These are phyloP conservation scores for Candida quercuum DNA, from an alignment of 805 yeast species.

Conservation along the genomic window DNA sequence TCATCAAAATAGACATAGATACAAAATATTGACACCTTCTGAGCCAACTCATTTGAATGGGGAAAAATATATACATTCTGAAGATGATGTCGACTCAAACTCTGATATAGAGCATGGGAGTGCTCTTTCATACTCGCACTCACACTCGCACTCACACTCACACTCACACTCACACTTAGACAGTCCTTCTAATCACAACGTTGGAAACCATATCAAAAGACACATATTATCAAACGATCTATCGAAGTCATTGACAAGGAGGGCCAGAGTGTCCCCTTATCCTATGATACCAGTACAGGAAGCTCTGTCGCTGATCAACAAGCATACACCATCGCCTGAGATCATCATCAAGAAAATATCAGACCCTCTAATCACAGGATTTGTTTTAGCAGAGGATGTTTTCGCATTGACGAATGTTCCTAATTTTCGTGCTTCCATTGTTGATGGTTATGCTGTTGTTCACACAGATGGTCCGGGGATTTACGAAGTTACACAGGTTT, in stretches of 20 bases:
- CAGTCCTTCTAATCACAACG: constrained; percentile 5
- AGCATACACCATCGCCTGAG: constrained; percentile 28
- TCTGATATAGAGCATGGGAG: too few relatives aligned
- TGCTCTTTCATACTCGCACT: constrained; percentile 4
- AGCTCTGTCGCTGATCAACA: constrained; percentile 31
- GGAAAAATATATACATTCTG: not conserved
- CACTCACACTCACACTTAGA: constrained; percentile 10
- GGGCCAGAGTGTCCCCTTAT: constrained; percentile 45
- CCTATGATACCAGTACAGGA: constrained; percentile 38
- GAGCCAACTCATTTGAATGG: not conserved
- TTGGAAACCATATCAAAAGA: constrained; percentile 25
- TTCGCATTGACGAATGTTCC: constrained; percentile 37
- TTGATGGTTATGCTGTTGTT: constrained; percentile 50
- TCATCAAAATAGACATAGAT: constrained; percentile 26
- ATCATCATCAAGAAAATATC: constrained; percentile 21
- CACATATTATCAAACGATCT: constrained; percentile 34
- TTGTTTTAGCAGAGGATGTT: constrained; percentile 38
- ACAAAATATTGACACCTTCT: constrained; percentile 15
- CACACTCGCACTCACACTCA: constrained; percentile 11
- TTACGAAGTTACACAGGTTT: constrained; percentile 34
- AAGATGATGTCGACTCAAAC: too few relatives aligned
- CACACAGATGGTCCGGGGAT: constrained; percentile 41
- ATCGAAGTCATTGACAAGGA: constrained; percentile 30
- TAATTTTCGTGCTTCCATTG: constrained; percentile 47
- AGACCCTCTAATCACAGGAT: constrained; percentile 30